Base-by-base conservation (phyloP, 1,139 yeast species). In the Yamadazyma buinensis region DNA sequence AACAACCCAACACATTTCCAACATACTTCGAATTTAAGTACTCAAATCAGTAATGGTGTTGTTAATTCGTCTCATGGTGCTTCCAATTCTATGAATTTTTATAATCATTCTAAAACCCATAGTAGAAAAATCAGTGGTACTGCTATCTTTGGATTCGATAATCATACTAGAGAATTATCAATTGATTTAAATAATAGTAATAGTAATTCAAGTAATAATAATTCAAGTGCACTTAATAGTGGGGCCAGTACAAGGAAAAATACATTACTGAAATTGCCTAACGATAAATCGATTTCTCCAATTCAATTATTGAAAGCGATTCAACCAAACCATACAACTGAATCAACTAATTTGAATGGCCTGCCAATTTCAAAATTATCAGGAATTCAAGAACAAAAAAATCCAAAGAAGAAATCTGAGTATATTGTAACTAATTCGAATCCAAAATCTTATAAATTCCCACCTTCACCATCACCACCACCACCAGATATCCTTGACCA, bases 111-210 rank as follows among this genome's bases (percentile, higher is more conserved):
- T 19, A 42, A 42, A 8, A 46, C 35, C 23, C 75, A 68, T 39
- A 50, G 60, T 31, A 50, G 74, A 32, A 64, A 65, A 39, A 53
- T 57, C 22, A 75, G 81, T 55, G 84, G 84, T 7, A 77, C 84
- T 1, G 83, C 83, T 7, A 78, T 77, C 25, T 78, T 78, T 51
- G 84, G 84, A 0, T 77, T 72, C 44, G 57, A 65, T 2, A 74
- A 70, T 34, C 84, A 78, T 50, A 73, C 67, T 42, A 64, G 74
- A 35, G 77, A 70, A 21, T 51, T 77, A 17, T 68, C 77, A 1
- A 56, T 74, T n/a, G 77, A 77, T 1, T 34, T 64, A 6, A 51
- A 58, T 4, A 44, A 19, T 13, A 24, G 22, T 8, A 29, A 29
- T 17, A 17, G 7, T 17, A 17, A 17, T 17, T 17, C 19, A 5